Conservation (phyloP, 2,329 filamentous ascomycete species). For the Blastomyces gilchristii region DNA sequence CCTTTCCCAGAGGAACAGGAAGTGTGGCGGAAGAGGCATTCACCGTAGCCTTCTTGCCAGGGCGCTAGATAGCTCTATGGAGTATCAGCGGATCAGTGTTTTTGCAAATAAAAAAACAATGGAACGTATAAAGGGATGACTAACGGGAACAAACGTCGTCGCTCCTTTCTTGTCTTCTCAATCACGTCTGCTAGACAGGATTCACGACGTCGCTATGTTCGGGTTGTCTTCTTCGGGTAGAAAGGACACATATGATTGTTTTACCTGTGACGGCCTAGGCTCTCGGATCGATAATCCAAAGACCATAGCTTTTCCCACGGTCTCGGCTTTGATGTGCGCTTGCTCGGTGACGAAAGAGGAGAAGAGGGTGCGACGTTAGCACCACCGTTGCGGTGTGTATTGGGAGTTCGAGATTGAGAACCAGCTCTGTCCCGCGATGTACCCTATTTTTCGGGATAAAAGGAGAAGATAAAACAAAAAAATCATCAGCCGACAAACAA, state of each 20-base stretch:
- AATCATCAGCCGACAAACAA: constrained; percentile 13
- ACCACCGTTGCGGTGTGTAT: constrained; percentile 10
- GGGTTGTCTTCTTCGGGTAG: not conserved
- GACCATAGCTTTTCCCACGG: constrained; percentile 37
- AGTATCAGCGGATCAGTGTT: not conserved
- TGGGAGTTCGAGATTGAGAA: constrained; percentile 16
- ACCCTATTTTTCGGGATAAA: constrained; percentile 11
- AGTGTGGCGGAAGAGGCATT: not conserved
- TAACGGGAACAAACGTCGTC: not conserved
- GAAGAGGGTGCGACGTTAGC: constrained; percentile 13
- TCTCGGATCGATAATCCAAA: constrained; percentile 33
- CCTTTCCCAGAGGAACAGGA: not conserved
- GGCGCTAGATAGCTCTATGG: not conserved
- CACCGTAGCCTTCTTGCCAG: not conserved
- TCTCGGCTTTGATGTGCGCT: constrained; percentile 21
- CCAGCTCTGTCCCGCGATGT: constrained; percentile 3
- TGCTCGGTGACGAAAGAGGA: constrained; percentile 21
- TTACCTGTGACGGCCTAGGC: constrained; percentile 16
- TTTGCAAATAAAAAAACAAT: not conserved
- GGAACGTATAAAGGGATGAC: not conserved
- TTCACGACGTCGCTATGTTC: not conserved
- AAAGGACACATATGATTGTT: not conserved
- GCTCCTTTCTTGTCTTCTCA: not conserved
- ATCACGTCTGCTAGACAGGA: not conserved
- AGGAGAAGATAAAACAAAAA: constrained; percentile 6